Percentiles rank a stretch among this genome's conserved stretches.
Conservation (phyloP, 2,329 filamentous ascomycete genomes). For the Aspergillus transmontanensis region DNA sequence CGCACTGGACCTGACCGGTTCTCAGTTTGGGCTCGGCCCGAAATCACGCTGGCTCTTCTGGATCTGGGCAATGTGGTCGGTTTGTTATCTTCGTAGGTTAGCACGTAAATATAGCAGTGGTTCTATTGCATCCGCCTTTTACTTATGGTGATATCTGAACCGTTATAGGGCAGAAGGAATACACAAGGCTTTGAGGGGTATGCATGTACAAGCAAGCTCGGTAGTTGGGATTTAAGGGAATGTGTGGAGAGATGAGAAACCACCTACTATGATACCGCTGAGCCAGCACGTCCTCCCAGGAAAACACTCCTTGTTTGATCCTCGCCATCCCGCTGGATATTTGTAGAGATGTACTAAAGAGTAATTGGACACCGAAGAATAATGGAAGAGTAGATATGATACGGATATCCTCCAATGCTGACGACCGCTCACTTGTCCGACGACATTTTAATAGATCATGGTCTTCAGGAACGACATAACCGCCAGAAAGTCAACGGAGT, state of each 20-base stretch:
- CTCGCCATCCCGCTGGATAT: slow-evolving; percentile 30
- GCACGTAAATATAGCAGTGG: neutral
- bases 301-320: slow-evolving; percentile 41
- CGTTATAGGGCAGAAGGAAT: neutral
- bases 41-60: slow-evolving; percentile 15
- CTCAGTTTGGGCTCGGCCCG: slow-evolving; percentile 13
- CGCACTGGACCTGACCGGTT: slow-evolving; percentile 17
- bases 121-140: neutral
- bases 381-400: neutral
- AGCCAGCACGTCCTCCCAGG: slow-evolving; percentile 44
- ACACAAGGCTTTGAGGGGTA: neutral
- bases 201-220: neutral
- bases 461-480: slow-evolving; percentile 1
- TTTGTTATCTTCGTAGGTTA: slow-evolving; percentile 30
- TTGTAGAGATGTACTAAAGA: neutral
- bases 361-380: neutral
- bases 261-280: slow-evolving; percentile 43
- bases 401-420: neutral
- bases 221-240: neutral
- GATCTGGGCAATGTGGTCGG: slow-evolving; percentile 26
- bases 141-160: neutral
- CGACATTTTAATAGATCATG: slow-evolving; percentile 9
- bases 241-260: neutral
- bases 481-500: neutral
- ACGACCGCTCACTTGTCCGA: slow-evolving; percentile 3